Evolutionary conservation across 768 basidiomycete genomes (phyloP).

Genomic region (Phallus indusiatus): DNA sequence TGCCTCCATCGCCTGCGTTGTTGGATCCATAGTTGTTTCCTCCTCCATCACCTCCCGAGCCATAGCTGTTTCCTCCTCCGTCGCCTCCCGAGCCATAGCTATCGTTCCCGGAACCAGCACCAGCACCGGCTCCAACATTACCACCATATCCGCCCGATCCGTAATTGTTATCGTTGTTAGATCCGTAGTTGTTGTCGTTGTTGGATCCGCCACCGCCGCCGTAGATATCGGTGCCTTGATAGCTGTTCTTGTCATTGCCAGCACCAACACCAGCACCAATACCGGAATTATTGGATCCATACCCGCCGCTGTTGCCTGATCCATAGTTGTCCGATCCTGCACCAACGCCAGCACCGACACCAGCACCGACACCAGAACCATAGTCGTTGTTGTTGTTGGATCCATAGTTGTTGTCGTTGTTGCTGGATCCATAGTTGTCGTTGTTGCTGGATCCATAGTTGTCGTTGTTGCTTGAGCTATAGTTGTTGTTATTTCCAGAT

Average conservation of each 20-base stretch:
- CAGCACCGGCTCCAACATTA: background rate
- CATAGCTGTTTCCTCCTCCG: background rate
- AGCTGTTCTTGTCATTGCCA: background rate
- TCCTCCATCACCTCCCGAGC: background rate
- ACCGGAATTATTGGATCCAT: background rate
- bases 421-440: slow-evolving; percentile 1
- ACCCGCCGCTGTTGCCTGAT: background rate
- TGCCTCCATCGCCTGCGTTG: background rate
- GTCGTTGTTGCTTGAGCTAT: background rate
- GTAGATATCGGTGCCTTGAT: background rate
- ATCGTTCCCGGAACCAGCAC: background rate
- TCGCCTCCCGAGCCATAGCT: background rate
- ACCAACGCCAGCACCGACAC: background rate
- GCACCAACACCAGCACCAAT: background rate
- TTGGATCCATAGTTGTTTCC: background rate
- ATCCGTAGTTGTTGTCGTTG: background rate
- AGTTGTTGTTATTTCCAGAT: background rate
- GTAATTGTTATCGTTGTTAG: background rate
- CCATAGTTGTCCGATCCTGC: background rate
- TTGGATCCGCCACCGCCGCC: background rate
- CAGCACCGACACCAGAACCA: background rate
- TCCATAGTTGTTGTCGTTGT: background rate
- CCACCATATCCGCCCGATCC: background rate
- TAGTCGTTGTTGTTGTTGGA: slow-evolving; percentile 1
- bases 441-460: background rate